Evolutionary conservation across 768 basidiomycete species (phyloP), one percentile per base, ranked within the genome.

Genomic region (Trametopsis cervina): DNA sequence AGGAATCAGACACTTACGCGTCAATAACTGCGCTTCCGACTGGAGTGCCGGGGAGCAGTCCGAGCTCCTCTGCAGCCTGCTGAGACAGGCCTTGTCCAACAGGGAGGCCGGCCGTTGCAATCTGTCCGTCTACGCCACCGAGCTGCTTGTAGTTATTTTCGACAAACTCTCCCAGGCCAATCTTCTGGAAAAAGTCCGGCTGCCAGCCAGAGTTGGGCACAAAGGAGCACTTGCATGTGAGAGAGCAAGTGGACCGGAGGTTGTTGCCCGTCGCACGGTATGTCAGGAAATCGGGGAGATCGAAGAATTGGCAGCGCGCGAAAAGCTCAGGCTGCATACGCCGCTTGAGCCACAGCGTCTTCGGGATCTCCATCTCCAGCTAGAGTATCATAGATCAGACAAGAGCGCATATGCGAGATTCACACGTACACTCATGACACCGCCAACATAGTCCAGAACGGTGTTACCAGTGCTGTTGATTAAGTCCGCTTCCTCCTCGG

Each of bases 361-460:
- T 98, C 0, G 95, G 95, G 38, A 97, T 81, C 67, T 97, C 95
- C 96, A 98, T 98, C 66, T 98, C 94, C 37, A 97, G 77, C 89
- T 96, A 37, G 1, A 41, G 18, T 17, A 27, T 17, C 17, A 29
- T 39, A n/a, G 25, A n/a, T 45, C 27, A 36, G 27, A 11, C 33
- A 4, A 13, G 48, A 38, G 17, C 17, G 24, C 37, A 44, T n/a
- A n/a, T n/a, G n/a, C n/a, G 42, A 13, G 43, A 21, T 15, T 58
- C 69, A 41, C 69, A 89, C 93, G n/a, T n/a, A n/a, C n/a, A 61
- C 91, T 93, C 85, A 99, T 97, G 29, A 80, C 88, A 39, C 93
- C 93, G 9, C 96, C 96, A 40, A 98, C 93, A 67, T 94, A 98
- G 49, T 94, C 84, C 56, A 98, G 71, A 29, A 96, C 92, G 23